These are phyloP conservation scores for Microbotryomycetes sp. DNA, from an alignment of 1,284 basidiomycete genomes.

Conservation along the genomic window DNA sequence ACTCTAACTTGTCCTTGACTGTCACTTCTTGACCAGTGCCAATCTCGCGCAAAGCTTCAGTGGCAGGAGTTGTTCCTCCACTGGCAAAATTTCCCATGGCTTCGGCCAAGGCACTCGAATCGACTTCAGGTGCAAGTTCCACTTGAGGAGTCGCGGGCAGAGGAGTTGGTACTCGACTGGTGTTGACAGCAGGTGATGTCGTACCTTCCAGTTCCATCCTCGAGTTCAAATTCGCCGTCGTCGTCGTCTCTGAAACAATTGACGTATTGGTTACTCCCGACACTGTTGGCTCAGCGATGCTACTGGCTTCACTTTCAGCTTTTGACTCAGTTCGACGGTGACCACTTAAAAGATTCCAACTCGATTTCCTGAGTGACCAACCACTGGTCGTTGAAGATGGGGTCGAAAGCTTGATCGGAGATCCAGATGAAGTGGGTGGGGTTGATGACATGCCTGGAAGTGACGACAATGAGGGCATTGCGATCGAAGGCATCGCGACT, in stretches of 20 bases:
- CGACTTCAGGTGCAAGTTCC: conserved; percentile 14
- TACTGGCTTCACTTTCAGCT: neutral
- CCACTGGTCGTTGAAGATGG: neutral
- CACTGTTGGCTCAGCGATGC: neutral
- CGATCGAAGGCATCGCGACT: neutral
- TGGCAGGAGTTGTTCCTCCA: neutral
- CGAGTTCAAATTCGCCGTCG: too few relatives aligned
- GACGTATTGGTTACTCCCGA: neutral
- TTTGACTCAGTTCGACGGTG: neutral
- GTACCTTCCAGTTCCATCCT: too few relatives aligned
- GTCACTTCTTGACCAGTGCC: neutral
- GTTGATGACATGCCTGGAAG: neutral
- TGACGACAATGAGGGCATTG: neutral
- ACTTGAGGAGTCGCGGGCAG: conserved; percentile 11
- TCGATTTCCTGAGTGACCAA: neutral
- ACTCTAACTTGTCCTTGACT: neutral
- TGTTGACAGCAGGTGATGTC: too few relatives aligned
- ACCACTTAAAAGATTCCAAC: neutral
- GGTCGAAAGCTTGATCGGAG: neutral
- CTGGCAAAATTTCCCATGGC: conserved; percentile 8
- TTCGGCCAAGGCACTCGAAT: conserved; percentile 11
- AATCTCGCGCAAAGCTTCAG: neutral
- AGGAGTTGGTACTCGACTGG: neutral
- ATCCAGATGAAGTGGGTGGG: neutral
- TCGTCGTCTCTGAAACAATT: neutral